Conservation (phyloP, 78 protist species). For the Pigoraptor vietnamica region DNA sequence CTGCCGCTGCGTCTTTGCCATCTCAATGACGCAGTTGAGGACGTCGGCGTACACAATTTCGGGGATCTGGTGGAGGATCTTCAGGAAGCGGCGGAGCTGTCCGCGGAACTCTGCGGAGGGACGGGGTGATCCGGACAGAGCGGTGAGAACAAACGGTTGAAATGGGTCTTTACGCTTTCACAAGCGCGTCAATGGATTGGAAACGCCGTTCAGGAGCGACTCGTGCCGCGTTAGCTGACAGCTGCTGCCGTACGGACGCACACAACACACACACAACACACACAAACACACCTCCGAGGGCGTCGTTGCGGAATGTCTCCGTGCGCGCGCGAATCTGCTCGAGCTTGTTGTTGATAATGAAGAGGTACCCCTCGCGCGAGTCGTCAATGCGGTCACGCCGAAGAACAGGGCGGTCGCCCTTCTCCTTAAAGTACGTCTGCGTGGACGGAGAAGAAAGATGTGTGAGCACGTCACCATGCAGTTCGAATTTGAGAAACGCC, state of each 20-base stretch:
- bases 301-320: not conserved
- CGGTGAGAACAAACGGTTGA: not conserved
- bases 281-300: not conserved
- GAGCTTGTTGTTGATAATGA: not conserved
- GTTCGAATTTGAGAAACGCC: too few relatives aligned
- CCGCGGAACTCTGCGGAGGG: not conserved
- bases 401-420: not conserved
- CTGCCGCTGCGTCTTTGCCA: not conserved
- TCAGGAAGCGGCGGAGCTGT: not conserved
- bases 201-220: not conserved
- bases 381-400: not conserved
- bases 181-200: not conserved
- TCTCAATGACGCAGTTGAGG: not conserved
- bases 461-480: too few relatives aligned
- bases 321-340: not conserved
- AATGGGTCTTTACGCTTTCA: not conserved
- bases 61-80: not conserved
- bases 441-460: not conserved
- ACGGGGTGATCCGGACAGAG: not conserved
- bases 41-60: not conserved
- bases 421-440: not conserved
- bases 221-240: not conserved
- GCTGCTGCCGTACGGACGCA: too few relatives aligned
- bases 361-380: not conserved
- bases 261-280: not conserved